A percentile compares a stretch with the other conserved stretches of the same genome.
phyloP scores from a whole-genome alignment of 257 asterid genomes.

The Orobanche coerulescens region DNA sequence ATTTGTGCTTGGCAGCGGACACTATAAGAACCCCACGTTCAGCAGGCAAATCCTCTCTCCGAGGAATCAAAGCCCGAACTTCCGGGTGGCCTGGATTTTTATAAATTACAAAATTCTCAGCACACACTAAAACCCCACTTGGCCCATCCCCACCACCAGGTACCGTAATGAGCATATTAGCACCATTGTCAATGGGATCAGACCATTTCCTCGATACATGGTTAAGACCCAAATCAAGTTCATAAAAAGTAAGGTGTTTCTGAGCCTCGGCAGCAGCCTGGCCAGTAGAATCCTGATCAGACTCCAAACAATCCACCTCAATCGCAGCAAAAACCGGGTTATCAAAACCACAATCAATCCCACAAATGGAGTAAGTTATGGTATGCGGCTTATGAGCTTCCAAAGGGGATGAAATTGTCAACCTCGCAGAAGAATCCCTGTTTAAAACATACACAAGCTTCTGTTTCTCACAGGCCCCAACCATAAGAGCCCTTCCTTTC shows the following conservation, averaged over 20 bases:
- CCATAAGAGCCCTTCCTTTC: conserved; percentile 97
- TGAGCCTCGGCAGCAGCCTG: conserved; percentile 87
- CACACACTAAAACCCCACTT: conserved; percentile 97
- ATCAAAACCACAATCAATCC: conserved; percentile 96
- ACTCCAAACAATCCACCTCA: conserved; percentile 89
- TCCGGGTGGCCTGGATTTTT: conserved; percentile 95
- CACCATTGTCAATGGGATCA: conserved; percentile 93
- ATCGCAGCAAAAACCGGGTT: conserved; percentile 94
- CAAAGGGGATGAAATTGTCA: conserved; percentile 86
- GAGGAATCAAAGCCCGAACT: conserved; percentile 89
- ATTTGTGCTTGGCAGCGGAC: conserved; percentile 92
- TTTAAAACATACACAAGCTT: conserved; percentile 95
- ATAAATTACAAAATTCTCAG: conserved; percentile 91
- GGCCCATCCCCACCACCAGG: conserved; percentile 99
- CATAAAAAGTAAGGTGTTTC: conserved; percentile 85
- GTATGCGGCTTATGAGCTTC: conserved; percentile 96
- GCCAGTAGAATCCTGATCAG: conserved; percentile 96
- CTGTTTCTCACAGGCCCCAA: conserved; percentile 97
- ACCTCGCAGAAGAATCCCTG: conserved; percentile 90
- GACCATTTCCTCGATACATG: conserved; percentile 98
- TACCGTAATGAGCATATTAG: conserved; percentile 89
- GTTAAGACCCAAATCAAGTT: conserved; percentile 89
- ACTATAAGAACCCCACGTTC: conserved; percentile 95
- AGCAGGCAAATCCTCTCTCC: conserved; percentile 89
- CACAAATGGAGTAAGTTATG: conserved; percentile 67